Conservation (phyloP, 2,329 filamentous ascomycete species). For the Fusarium sp. region DNA sequence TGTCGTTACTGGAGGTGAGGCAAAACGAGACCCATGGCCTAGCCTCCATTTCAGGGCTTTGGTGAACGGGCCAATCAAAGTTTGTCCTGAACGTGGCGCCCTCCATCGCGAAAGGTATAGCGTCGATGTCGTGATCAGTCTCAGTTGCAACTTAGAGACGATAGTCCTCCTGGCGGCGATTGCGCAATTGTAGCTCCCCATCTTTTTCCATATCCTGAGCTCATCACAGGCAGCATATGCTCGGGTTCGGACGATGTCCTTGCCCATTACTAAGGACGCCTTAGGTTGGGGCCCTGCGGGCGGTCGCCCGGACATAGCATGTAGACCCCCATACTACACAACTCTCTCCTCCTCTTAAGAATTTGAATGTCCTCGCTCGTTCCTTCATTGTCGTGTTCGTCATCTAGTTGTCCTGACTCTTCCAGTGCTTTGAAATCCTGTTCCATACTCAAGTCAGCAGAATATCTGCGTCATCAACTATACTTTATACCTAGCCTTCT, state of each 20-base stretch:
- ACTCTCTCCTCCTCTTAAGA: slow-evolving; percentile 39
- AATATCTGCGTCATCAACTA: slow-evolving; percentile 42
- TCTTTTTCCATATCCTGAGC: slow-evolving; percentile 40
- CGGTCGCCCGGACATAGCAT: slow-evolving; percentile 46
- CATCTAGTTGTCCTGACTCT: slow-evolving; percentile 33
- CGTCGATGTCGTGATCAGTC: slow-evolving; percentile 64
- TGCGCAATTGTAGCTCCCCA: slow-evolving; percentile 51
- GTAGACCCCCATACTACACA: slow-evolving; percentile 41
- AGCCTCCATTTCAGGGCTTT: slow-evolving; percentile 39
- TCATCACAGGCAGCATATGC: slow-evolving; percentile 36
- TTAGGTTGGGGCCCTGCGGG: slow-evolving; percentile 39
- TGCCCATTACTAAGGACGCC: slow-evolving; percentile 45
- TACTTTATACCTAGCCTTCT: slow-evolving; percentile 11
- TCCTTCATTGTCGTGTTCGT: slow-evolving; percentile 26
- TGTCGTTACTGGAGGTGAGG: slow-evolving; percentile 40
- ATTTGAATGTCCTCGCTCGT: slow-evolving; percentile 41
- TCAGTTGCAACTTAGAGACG: slow-evolving; percentile 48
- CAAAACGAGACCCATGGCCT: slow-evolving; percentile 41
- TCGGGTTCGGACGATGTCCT: slow-evolving; percentile 39
- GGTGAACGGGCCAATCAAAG: slow-evolving; percentile 51
- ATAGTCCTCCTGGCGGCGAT: slow-evolving; percentile 50
- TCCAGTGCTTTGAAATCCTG: slow-evolving; percentile 36
- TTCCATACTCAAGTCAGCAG: slow-evolving; percentile 40
- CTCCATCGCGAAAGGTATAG: slow-evolving; percentile 61
- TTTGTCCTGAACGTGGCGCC: slow-evolving; percentile 32